phyloP scores from a whole-genome alignment of 208 protist genomes.

The Leishmania major region DNA sequence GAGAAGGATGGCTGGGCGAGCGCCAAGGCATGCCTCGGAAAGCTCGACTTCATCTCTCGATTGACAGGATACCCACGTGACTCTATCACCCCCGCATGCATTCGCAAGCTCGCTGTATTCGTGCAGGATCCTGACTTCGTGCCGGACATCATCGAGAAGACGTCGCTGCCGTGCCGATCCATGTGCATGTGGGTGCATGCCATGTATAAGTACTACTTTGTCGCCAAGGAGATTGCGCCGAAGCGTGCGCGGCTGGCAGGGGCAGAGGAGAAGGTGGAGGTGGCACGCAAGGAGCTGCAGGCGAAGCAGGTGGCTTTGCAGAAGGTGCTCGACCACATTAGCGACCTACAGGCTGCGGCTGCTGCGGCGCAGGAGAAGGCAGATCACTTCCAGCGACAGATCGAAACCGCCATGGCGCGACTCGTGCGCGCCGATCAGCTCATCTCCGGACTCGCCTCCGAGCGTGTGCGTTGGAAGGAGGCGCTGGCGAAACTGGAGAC shows the following conservation, averaged over 20 bases:
- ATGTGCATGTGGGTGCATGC: slow-evolving; percentile 96
- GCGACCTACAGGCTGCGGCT: slow-evolving; percentile 68
- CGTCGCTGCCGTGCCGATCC: slow-evolving; percentile 91
- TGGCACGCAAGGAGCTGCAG: slow-evolving; percentile 55
- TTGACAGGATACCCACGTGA: slow-evolving; percentile 92
- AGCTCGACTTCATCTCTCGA: slow-evolving; percentile 89
- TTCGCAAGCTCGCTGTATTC: slow-evolving; percentile 92
- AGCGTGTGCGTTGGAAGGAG: slow-evolving; percentile 77
- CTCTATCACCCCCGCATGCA: slow-evolving; percentile 73
- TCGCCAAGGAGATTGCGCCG: slow-evolving; percentile 90
- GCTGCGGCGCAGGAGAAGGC: slow-evolving; percentile 80
- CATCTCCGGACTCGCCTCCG: slow-evolving; percentile 83
- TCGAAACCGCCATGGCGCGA: slow-evolving; percentile 80
- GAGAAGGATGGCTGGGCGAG: slow-evolving; percentile 94
- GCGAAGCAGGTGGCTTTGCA: slow-evolving; percentile 75
- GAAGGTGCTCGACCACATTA: slow-evolving; percentile 79
- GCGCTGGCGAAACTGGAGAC: slow-evolving; percentile 66
- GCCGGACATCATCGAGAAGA: slow-evolving; percentile 92
- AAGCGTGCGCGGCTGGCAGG: slow-evolving; percentile 77
- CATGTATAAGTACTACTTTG: slow-evolving; percentile 94
- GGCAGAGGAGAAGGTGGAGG: slow-evolving; percentile 82
- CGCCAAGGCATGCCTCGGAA: slow-evolving; percentile 86
- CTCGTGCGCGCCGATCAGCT: slow-evolving; percentile 88
- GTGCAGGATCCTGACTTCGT: slow-evolving; percentile 92
- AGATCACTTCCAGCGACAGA: slow-evolving; percentile 85